Evolutionary conservation across 2,329 filamentous ascomycete species (phyloP).

Genomic region (Scytalidium lignicola): DNA sequence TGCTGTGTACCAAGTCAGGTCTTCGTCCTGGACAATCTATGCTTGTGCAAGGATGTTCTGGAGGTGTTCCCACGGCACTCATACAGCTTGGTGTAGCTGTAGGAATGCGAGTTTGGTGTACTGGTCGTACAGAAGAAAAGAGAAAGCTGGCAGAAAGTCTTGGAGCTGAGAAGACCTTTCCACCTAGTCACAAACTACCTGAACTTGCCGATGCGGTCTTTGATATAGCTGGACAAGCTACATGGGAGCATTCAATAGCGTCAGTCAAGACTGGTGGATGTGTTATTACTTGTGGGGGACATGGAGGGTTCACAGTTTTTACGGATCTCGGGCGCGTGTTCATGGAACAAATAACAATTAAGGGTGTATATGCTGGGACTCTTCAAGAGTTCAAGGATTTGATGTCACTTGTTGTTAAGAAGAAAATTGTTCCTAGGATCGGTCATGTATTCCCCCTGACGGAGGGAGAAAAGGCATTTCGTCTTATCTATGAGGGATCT

Average conservation of each 20-base stretch:
- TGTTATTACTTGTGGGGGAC: slow-evolving; percentile 15
- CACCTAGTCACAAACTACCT: slow-evolving; percentile 10
- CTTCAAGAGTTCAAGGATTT: slow-evolving; percentile 14
- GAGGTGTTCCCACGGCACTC: slow-evolving; percentile 16
- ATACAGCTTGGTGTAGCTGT: slow-evolving; percentile 17
- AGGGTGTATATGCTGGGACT: slow-evolving; percentile 15
- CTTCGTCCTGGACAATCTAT: slow-evolving; percentile 18
- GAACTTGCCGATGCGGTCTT: slow-evolving; percentile 17
- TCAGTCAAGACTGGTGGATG: slow-evolving; percentile 14
- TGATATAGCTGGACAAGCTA: slow-evolving; percentile 14
- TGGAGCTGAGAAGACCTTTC: slow-evolving; percentile 15
- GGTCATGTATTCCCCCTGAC: slow-evolving; percentile 13
- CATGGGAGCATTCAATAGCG: slow-evolving; percentile 15
- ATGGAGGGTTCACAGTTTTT: slow-evolving; percentile 10
- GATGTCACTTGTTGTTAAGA: slow-evolving; percentile 14
- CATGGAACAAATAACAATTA: slow-evolving; percentile 13
- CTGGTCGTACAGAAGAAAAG: slow-evolving; percentile 14
- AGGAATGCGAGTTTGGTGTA: slow-evolving; percentile 18
- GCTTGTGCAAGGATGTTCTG: slow-evolving; percentile 19
- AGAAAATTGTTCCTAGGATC: slow-evolving; percentile 16
- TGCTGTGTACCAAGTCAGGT: slow-evolving; percentile 17
- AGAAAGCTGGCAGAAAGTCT: slow-evolving; percentile 12
- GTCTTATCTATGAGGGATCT: slow-evolving; percentile 12
- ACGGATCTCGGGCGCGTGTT: slow-evolving; percentile 13
- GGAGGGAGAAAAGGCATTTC: slow-evolving; percentile 12